These are phyloP conservation scores for Pichia exigua DNA, from an alignment of 805 yeast genomes.

Conservation along the genomic window DNA sequence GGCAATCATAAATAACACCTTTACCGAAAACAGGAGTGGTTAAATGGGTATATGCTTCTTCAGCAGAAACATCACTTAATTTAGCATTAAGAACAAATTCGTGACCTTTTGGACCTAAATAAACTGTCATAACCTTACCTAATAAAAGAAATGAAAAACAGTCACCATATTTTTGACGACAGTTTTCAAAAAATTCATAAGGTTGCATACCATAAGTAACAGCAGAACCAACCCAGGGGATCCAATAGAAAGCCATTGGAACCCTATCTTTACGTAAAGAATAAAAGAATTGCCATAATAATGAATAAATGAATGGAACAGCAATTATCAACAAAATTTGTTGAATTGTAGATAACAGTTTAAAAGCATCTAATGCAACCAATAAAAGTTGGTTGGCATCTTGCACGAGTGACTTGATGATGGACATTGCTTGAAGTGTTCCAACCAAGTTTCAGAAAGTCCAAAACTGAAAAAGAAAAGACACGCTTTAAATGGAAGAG, in stretches of 20 bases:
- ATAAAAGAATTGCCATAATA: constrained; percentile 59
- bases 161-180: constrained; percentile 83
- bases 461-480: background rate
- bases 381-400: constrained; percentile 12
- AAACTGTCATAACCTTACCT: constrained; percentile 92
- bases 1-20: constrained; percentile 96
- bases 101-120: constrained; percentile 95
- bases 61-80: constrained; percentile 85
- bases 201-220: constrained; percentile 88
- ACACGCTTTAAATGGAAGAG: background rate
- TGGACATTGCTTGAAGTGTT: constrained; percentile 17
- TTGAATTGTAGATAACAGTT: constrained; percentile 20
- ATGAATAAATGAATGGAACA: constrained; percentile 57
- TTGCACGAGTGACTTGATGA: constrained; percentile 17
- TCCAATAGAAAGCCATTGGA: constrained; percentile 85
- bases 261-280: constrained; percentile 75
- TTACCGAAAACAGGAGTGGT: constrained; percentile 99
- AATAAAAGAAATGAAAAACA: constrained; percentile 83
- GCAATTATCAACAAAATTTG: constrained; percentile 29
- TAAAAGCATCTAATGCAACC: constrained; percentile 9
- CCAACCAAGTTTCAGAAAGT: background rate
- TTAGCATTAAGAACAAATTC: constrained; percentile 92
- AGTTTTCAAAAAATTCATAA: constrained; percentile 74
- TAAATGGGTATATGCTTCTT: constrained; percentile 89
- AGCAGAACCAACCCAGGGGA: constrained; percentile 96